These are phyloP conservation scores for Curvularia eragrostidis DNA, from an alignment of 2,329 filamentous ascomycete species.

Conservation along the genomic window DNA sequence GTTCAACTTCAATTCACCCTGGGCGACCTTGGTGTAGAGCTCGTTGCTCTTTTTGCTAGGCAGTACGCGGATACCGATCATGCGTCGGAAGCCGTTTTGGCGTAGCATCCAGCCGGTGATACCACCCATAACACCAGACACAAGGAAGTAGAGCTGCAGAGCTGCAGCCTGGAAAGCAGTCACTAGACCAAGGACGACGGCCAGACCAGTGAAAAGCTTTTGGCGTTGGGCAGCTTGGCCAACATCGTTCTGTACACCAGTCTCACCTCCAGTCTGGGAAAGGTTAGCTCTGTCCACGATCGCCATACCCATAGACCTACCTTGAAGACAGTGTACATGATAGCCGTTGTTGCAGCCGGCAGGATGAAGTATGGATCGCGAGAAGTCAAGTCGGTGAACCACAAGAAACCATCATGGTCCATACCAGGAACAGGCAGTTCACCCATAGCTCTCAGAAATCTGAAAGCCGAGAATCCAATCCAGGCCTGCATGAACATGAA, in stretches of 20 bases:
- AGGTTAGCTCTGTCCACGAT: constrained; percentile 24
- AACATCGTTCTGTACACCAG: constrained; percentile 45
- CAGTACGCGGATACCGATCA: constrained; percentile 45
- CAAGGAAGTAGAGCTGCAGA: constrained; percentile 69
- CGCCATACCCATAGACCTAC: constrained; percentile 52
- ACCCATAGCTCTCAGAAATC: constrained; percentile 75
- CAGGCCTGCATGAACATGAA: constrained; percentile 69
- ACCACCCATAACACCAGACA: constrained; percentile 51
- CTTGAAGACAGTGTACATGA: constrained; percentile 66
- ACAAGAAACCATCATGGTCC: constrained; percentile 72
- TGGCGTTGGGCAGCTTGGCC: constrained; percentile 39
- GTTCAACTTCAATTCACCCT: constrained; percentile 36
- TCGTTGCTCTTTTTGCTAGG: constrained; percentile 34
- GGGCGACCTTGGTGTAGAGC: constrained; percentile 36
- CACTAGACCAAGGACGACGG: constrained; percentile 60
- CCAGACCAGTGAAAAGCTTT: constrained; percentile 58
- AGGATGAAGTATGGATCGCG: constrained; percentile 80
- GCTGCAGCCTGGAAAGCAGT: constrained; percentile 63
- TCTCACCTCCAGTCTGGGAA: constrained; percentile 59
- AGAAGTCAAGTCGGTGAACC: constrained; percentile 79
- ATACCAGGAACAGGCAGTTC: constrained; percentile 81
- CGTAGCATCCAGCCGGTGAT: constrained; percentile 51
- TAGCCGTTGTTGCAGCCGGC: constrained; percentile 65
- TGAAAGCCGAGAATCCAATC: constrained; percentile 81
- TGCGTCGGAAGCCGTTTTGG: constrained; percentile 44